A percentile compares a stretch with the other conserved stretches of the same genome.
Evolutionary conservation across 257 asterid genomes (phyloP).

Genomic region (Solanum chilense): DNA sequence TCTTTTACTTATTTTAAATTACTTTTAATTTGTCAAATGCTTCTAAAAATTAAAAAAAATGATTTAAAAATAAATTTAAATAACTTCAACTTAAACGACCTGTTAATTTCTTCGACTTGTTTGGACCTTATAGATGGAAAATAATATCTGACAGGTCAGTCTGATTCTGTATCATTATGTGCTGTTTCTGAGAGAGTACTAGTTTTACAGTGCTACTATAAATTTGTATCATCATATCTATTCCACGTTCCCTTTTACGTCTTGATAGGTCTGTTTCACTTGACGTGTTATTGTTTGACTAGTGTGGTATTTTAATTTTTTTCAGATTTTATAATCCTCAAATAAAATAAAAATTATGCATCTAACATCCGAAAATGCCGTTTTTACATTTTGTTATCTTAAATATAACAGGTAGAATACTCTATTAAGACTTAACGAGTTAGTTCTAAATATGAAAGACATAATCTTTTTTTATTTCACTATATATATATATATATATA

Average conservation of each 20-base stretch:
- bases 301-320: neutral
- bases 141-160: conserved; percentile 12
- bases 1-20: too few species aligned
- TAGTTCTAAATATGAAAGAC: neutral
- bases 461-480: too few species aligned
- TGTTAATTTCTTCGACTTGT: conserved; percentile 13
- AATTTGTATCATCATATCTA: conserved; percentile 3
- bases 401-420: too few species aligned
- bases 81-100: neutral
- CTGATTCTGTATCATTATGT: neutral
- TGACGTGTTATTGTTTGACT: neutral
- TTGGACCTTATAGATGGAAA: conserved; percentile 7
- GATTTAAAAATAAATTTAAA: too few species aligned
- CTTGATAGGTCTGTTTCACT: neutral
- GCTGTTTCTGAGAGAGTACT: neutral
- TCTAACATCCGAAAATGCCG: neutral
- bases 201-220: neutral
- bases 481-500: too few species aligned
- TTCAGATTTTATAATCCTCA: neutral
- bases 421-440: neutral
- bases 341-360: neutral
- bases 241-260: neutral
- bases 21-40: too few species aligned
- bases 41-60: too few species aligned
- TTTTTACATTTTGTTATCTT: too few species aligned